Base-by-base conservation (phyloP, 495 filamentous ascomycete species). In the Terfezia boudieri region DNA sequence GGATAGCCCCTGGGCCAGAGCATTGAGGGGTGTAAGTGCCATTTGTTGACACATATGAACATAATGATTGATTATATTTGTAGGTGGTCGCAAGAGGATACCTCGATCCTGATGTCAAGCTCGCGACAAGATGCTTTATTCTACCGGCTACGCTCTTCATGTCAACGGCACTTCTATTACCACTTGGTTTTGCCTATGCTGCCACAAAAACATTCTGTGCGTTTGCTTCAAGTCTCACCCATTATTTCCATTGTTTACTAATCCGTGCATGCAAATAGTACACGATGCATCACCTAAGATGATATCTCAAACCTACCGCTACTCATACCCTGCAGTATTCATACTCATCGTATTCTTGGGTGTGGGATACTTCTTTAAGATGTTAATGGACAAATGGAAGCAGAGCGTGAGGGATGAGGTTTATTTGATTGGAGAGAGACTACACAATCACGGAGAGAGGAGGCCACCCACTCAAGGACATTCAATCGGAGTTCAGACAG, bases 371-470 rank as follows among this genome's bases (percentile, higher is more conserved):
- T 51, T 22, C 26, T 62, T 71, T 2, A 65, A 68, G 50, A 71
- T 72, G 53, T 68, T 80, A 43, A 67, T 88, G 41, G 76, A 77
- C 23, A 71, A 74, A 46, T 98, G 90, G 90, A 78, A 83, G 64
- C 74, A 78, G 61, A 78, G 77, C 59, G 86, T 99, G 51, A 70
- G 82, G 36, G 90, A 99, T 64, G 90, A 99, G 67, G 89, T 93
- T 8, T 99, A 96, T 62, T 70, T 96, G 58, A 90, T 95, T 62
- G 90, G 90, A 2, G 87, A 96, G 70, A 71, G 87, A 36, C 69
- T 99, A 58, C 89, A 95, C 64, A 95, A 95, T 64, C 90, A 90
- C 68, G 83, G 84, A 2, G 86, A 65, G 32, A 51, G 50, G 9
- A 54, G 51, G 41, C 41, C 41, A 20, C 41, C 41, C 26, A 32